These are phyloP conservation scores for Lactuca saligna DNA, from an alignment of 129 eudicot species.

Conservation along the genomic window DNA sequence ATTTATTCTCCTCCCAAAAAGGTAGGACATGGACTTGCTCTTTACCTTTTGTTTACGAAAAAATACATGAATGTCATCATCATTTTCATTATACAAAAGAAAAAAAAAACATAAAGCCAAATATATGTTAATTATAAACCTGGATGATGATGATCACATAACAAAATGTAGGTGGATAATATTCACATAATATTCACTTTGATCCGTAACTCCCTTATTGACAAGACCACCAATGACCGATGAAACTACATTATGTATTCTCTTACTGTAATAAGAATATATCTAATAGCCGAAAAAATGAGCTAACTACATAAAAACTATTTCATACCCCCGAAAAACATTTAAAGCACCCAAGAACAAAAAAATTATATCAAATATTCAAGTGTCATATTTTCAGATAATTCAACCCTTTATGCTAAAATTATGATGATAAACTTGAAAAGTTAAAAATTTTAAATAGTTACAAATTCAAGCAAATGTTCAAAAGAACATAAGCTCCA, in stretches of 20 bases:
- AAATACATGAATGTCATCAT: not conserved
- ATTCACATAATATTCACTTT: conserved; percentile 36
- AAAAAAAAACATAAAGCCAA: not conserved
- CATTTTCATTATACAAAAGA: not conserved
- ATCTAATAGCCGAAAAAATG: conserved; percentile 18
- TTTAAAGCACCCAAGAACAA: not conserved
- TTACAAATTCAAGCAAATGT: conserved; percentile 1
- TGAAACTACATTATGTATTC: conserved; percentile 23
- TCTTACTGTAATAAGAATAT: conserved; percentile 17
- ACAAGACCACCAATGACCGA: conserved; percentile 24
- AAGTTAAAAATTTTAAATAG: not conserved
- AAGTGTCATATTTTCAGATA: not conserved
- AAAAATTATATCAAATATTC: not conserved
- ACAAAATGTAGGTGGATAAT: conserved; percentile 42
- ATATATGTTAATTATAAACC: no score
- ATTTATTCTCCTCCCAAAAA: no score
- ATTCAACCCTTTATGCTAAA: conserved; percentile 4
- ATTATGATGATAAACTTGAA: not conserved
- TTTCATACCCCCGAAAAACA: not conserved
- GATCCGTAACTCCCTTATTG: conserved; percentile 30
- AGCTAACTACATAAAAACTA: not conserved
- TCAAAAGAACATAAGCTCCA: conserved; percentile 6
- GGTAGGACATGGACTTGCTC: no score
- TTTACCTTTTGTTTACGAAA: no score
- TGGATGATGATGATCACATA: conserved; percentile 49